Percentiles rank a stretch among this genome's conserved stretches.
These are phyloP conservation scores for Hanseniaspora mollemarum DNA, from an alignment of 805 yeast species.

Conservation along the genomic window DNA sequence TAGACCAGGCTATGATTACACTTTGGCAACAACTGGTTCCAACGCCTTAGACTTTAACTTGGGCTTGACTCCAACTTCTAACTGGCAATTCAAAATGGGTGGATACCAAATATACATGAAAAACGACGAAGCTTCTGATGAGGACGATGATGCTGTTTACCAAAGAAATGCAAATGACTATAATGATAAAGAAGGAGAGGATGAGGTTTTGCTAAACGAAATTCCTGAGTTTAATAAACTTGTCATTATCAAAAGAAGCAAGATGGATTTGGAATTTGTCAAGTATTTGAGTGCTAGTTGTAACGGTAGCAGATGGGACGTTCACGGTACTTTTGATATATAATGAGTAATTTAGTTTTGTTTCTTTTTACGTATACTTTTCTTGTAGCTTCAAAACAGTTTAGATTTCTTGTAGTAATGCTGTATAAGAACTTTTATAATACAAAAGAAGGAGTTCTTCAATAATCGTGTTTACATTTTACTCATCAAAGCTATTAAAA, in stretches of 20 bases:
- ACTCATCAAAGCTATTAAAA: no score
- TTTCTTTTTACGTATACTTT: no score
- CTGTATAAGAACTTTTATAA: no score
- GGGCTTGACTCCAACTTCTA: conserved; percentile 72
- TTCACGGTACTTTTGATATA: conserved; percentile 26
- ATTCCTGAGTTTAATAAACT: conserved; percentile 79
- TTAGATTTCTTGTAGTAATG: no score
- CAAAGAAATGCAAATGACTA: conserved; percentile 37
- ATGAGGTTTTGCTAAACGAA: conserved; percentile 63
- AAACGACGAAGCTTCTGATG: conserved; percentile 39
- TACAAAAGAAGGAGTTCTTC: no score
- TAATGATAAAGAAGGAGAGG: conserved; percentile 63
- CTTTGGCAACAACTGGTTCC: conserved; percentile 60
- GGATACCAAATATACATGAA: conserved; percentile 90
- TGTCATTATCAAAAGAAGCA: conserved; percentile 68
- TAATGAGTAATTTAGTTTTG: neutral
- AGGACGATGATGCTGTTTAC: conserved; percentile 81
- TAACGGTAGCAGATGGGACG: conserved; percentile 87
- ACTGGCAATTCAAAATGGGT: conserved; percentile 85
- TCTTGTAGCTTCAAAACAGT: no score
- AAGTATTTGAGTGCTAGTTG: conserved; percentile 85
- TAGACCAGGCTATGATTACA: conserved; percentile 91
- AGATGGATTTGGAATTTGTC: conserved; percentile 76
- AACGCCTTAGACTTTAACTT: conserved; percentile 64
- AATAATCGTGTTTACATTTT: no score